phyloP scores from a whole-genome alignment of 306 rosid species.

The Spatholobus suberectus region DNA sequence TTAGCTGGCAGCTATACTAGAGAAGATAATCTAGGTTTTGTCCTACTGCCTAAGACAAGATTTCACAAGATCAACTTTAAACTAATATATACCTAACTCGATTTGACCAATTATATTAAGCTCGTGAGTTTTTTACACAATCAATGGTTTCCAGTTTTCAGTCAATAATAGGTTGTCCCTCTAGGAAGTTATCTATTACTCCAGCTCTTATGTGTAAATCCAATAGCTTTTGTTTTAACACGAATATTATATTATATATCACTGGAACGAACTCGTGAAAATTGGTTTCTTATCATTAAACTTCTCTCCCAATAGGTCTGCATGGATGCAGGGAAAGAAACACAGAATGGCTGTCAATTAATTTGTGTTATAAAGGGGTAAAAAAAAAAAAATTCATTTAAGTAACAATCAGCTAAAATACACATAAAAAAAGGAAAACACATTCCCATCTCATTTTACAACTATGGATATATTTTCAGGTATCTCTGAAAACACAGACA shows the following conservation, averaged over 20 bases:
- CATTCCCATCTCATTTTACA: not conserved
- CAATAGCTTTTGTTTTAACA: not conserved
- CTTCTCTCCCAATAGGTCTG: not conserved
- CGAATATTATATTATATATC: not conserved
- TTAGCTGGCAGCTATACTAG: slow-evolving; percentile 33
- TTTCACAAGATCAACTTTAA: slow-evolving; percentile 28
- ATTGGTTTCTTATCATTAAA: not conserved
- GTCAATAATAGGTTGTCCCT: not conserved
- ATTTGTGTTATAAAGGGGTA: not conserved
- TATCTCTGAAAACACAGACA: not conserved
- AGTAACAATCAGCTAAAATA: not conserved
- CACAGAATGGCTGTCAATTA: not conserved
- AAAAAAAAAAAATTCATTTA: not conserved
- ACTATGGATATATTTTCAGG: not conserved
- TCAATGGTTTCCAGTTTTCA: not conserved
- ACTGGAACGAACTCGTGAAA: not conserved
- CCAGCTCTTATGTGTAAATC: not conserved
- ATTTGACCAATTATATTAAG: slow-evolving; percentile 27
- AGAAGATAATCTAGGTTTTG: slow-evolving; percentile 40
- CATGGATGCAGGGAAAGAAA: slow-evolving; percentile 23
- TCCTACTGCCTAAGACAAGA: slow-evolving; percentile 11
- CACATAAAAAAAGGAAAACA: not conserved
- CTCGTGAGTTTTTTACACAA: slow-evolving; percentile 1
- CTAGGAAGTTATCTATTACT: not conserved
- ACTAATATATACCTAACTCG: slow-evolving; percentile 40